These are phyloP conservation scores for Hyaloscypha bicolor DNA, from an alignment of 495 filamentous ascomycete species.

Conservation along the genomic window DNA sequence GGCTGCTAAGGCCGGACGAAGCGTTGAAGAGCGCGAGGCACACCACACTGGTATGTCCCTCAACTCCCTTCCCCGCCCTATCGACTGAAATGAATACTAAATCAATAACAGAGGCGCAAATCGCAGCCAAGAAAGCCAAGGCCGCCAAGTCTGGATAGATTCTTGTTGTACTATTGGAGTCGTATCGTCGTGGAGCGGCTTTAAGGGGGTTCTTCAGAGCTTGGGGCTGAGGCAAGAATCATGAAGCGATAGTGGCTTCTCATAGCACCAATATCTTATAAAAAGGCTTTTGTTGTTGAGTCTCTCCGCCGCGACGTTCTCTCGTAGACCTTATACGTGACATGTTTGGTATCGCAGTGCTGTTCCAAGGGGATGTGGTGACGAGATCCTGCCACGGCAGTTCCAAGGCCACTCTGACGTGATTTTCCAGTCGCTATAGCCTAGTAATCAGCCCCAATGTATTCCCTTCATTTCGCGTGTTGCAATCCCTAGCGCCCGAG, in stretches of 20 bases:
- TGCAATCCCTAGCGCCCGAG: too few relatives aligned
- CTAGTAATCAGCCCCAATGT: too few relatives aligned
- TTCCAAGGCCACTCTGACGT: too few relatives aligned
- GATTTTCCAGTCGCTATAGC: too few relatives aligned
- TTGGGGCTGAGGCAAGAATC: not conserved
- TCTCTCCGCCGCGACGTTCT: not conserved
- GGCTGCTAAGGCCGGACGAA: conserved; percentile 21
- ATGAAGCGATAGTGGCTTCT: not conserved
- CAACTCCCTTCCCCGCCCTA: too few relatives aligned
- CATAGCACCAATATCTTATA: not conserved
- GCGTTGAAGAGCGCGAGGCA: conserved; percentile 15
- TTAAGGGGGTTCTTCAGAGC: not conserved
- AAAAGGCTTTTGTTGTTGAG: not conserved
- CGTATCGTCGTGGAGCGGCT: not conserved
- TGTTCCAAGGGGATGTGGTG: too few relatives aligned
- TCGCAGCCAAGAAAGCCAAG: conserved; percentile 26
- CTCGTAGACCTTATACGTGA: not conserved
- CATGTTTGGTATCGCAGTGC: not conserved
- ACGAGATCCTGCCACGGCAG: too few relatives aligned
- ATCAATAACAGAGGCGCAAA: conserved; percentile 23
- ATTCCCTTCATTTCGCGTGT: too few relatives aligned
- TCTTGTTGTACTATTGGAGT: conserved; percentile 13
- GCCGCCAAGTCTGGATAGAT: conserved; percentile 15
- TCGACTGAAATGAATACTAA: not conserved
- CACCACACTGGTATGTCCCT: conserved; percentile 35